phyloP scores from a whole-genome alignment of 1,139 yeast species.

The Suhomyces ambrosiae region DNA sequence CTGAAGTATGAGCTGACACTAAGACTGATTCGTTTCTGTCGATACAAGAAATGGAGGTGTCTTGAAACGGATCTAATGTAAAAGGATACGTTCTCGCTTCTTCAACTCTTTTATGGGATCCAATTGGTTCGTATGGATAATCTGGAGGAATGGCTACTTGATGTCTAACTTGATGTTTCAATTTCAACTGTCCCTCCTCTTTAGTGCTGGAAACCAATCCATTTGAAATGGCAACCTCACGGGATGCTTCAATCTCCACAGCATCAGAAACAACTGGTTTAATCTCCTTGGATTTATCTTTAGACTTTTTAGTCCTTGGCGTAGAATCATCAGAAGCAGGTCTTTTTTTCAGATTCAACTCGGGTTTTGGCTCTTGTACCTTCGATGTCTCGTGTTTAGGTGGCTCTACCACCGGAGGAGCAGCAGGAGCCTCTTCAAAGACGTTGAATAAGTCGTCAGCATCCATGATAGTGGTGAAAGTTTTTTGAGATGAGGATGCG shows the following conservation, averaged over 20 bases:
- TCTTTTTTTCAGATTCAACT: slow-evolving; percentile 15
- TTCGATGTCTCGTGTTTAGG: slow-evolving; percentile 6
- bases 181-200: slow-evolving; percentile 58
- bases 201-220: slow-evolving; percentile 53
- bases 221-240: slow-evolving; percentile 80
- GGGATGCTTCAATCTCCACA: slow-evolving; percentile 86
- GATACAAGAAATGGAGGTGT: slow-evolving; percentile 90
- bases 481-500: slow-evolving; percentile 11
- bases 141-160: slow-evolving; percentile 96
- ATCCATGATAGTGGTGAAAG: slow-evolving; percentile 25
- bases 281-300: slow-evolving; percentile 26
- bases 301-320: slow-evolving; percentile 10
- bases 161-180: slow-evolving; percentile 93
- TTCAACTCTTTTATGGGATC: slow-evolving; percentile 70
- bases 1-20: slow-evolving; percentile 98
- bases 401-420: slow-evolving; percentile 30
- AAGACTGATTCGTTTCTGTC: slow-evolving; percentile 95
- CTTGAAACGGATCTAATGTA: slow-evolving; percentile 92
- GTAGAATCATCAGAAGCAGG: slow-evolving; percentile 16
- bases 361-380: slow-evolving; percentile 4
- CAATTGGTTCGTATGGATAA: slow-evolving; percentile 83
- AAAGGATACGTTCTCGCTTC: slow-evolving; percentile 93
- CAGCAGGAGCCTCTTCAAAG: slow-evolving; percentile 58
- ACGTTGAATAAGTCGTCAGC: slow-evolving; percentile 68
- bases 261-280: slow-evolving; percentile 84